Base-by-base conservation (phyloP, 805 yeast species). In the Teunomyces atbi region DNA sequence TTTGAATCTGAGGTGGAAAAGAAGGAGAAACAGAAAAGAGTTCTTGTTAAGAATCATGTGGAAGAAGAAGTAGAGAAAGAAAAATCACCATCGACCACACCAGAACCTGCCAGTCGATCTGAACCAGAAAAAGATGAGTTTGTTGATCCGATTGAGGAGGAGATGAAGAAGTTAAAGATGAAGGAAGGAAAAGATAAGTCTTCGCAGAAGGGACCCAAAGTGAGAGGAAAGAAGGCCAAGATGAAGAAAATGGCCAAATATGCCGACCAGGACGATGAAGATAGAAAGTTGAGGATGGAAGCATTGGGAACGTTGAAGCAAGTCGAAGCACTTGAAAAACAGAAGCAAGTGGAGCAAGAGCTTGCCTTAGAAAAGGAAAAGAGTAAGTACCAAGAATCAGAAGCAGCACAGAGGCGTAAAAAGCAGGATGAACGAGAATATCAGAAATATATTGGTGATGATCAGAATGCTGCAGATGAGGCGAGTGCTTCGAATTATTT, bases 221-320 rank as follows among this genome's bases (percentile, higher is more conserved):
- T 84, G 5, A 80, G 97, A 57, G 97, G 98, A 41, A 89, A 86
- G 65, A 89, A 85, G 59, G 85, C 86, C 33, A 90, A 90, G 60
- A 59, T 86, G 65, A 89, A 86, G 72, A 90, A 88, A 59, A 86
- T 89, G 46, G 84, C 84, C 34, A 92, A 91, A 59, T 92, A 92
- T 59, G 89, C 83, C 3, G 90, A 86, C 49, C 98, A 92, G 66
- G 98, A 92, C 61, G 97, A 89, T 44, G 94, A 87, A 46, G 98
- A 92, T 57, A 78, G 90, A 46, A 57, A 66, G 39, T 56, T 84
- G 46, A 76, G 95, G 53, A 82, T 92, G 86, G 82, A 85, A 48
- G 87, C 86, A 1, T 68, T 92, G 35, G 98, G 98, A 3, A 87
- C 96, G 0, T 70, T 88, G 58, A 89, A 89, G 53, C 82, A 79